phyloP scores from a whole-genome alignment of 176 grass and related monocot genomes.

The Avena eriantha region DNA sequence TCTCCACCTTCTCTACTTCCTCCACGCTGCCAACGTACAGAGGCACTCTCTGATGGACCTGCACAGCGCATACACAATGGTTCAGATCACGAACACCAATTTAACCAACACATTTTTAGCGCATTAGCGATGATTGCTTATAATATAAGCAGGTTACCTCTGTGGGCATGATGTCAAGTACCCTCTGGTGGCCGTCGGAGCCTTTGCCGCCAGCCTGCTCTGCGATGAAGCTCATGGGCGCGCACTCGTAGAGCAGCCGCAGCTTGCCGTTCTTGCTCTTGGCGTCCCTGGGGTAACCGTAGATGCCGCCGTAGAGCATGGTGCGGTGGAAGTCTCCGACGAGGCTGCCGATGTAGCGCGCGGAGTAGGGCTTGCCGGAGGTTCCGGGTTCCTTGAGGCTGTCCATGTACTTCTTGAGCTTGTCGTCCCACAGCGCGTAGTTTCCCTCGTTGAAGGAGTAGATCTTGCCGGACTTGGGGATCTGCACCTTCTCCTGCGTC shows the following conservation, averaged over 20 bases:
- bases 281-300: conserved; percentile 86
- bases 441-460: conserved; percentile 98
- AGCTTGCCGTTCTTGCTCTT: conserved; percentile 99
- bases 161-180: conserved; percentile 84
- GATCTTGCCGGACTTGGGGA: conserved; percentile 86
- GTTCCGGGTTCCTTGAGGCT: conserved; percentile 93
- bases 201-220: conserved; percentile 98
- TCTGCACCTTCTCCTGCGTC: conserved; percentile 90
- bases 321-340: conserved; percentile 99
- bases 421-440: conserved; percentile 96
- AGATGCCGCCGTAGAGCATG: conserved; percentile 97
- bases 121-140: not conserved
- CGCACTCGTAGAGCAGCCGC: conserved; percentile 96
- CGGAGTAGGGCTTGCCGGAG: conserved; percentile 94
- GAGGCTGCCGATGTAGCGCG: conserved; percentile 97
- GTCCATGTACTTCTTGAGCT: conserved; percentile 95
- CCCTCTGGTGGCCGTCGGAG: conserved; percentile 83
- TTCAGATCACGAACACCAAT: not conserved
- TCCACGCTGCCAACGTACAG: conserved; percentile 95
- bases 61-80: not conserved
- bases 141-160: conserved; percentile 53
- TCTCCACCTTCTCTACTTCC: conserved; percentile 95
- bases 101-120: not conserved
- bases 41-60: conserved; percentile 97
- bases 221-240: conserved; percentile 99